These are phyloP conservation scores for Lactarius pseudohatsudake DNA, from an alignment of 768 basidiomycete species.

Conservation along the genomic window DNA sequence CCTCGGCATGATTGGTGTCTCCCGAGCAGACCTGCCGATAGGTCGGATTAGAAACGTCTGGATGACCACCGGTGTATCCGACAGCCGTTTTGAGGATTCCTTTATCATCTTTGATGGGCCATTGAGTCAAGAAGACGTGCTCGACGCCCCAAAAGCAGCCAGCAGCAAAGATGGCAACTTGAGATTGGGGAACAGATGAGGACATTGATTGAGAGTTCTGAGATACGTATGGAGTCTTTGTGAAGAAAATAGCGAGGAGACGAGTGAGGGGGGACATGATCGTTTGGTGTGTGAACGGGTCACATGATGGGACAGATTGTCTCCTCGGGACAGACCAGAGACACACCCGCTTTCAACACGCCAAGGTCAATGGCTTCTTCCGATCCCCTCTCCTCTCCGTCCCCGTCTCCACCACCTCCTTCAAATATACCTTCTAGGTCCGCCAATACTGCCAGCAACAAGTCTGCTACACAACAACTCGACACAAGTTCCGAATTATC, in stretches of 20 bases:
- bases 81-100: conserved; percentile 74
- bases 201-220: conserved; percentile 23
- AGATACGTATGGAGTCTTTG: conserved; percentile 6
- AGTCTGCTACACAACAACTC: conserved; percentile 39
- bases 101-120: conserved; percentile 66
- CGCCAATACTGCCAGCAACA: conserved; percentile 33
- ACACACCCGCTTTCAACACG: conserved; percentile 29
- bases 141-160: conserved; percentile 90
- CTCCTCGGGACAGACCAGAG: neutral
- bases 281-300: conserved; percentile 2
- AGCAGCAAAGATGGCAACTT: conserved; percentile 52
- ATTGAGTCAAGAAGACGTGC: conserved; percentile 81
- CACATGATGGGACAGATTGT: neutral
- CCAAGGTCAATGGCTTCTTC: conserved; percentile 62
- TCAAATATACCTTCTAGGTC: conserved; percentile 30
- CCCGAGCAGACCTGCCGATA: conserved; percentile 82
- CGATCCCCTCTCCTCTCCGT: conserved; percentile 65
- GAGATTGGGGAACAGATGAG: conserved; percentile 27
- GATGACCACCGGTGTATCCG: conserved; percentile 76
- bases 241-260: conserved; percentile 8
- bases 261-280: conserved; percentile 20
- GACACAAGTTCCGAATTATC: conserved; percentile 77
- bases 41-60: conserved; percentile 51
- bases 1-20: conserved; percentile 85
- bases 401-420: conserved; percentile 58